Base-by-base conservation (phyloP, 139 green algal species). In the Spirogloea muscicola region DNA sequence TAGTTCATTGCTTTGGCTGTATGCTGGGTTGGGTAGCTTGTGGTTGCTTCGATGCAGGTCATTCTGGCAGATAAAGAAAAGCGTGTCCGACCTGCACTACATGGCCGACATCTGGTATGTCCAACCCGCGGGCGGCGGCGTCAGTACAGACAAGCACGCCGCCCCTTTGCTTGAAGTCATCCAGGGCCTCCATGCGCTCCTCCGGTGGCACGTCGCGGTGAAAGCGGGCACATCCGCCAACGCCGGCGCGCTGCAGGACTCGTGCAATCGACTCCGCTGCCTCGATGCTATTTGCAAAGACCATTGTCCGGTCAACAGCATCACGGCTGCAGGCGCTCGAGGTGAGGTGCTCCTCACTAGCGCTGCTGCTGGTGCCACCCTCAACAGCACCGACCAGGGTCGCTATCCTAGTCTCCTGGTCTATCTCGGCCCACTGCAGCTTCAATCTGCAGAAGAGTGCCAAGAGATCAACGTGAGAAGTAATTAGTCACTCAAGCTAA, bases 121-220 rank as follows among this genome's bases (percentile, higher is more conserved):
- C 93, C 1, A 98, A 77, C 1, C 93, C 93, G 0, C 93, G 76
- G 1, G 93, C 87, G 25, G 92, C 91, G 4, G 91, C 88, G 69
- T 98, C 93, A 1, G 93, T 98, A 80, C 90, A 93, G 46, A 98
- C 92, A 84, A 98, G 81, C 7, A 97, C 84, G 6, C 65, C 72
- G 10, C 81, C 87, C 18, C 72, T 6, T 18, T 51, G 59, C 21
- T 31, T 29, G 77, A 84, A 80, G 72, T 77, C 13, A n/a, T 55
- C 58, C 37, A 97, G 71, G 9, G 73, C 80, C 59, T 51, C 68
- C 37, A 78, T 73, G 9, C 68, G 60, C 31, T 91, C 82, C 3
- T 76, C 70, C 51, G 59, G 25, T 1, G 82, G 73, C n/a, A 89
- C 64, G 55, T 84, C 80, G 58, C 43, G 40, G 58, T 79, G 70